phyloP scores from a whole-genome alignment of 768 basidiomycete genomes.

The Lactarius trivialis region DNA sequence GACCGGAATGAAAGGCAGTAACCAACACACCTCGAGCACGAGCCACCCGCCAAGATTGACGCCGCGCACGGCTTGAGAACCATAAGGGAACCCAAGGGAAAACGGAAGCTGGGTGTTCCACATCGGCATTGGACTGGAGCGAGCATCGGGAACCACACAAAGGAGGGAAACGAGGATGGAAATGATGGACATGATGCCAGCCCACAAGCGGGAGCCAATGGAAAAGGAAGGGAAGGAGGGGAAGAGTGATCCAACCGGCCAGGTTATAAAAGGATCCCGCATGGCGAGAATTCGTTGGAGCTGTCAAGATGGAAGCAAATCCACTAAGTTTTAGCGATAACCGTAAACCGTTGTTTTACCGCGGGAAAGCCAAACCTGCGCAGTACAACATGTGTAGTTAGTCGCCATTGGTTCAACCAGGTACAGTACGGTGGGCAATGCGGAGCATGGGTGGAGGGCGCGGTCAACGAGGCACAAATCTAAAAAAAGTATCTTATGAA shows the following conservation, averaged over 20 bases:
- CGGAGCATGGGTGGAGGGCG: not conserved
- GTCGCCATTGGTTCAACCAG: not conserved
- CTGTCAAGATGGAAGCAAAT: not conserved
- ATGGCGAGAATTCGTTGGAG: not conserved
- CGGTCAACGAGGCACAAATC: not conserved
- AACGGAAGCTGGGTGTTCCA: conserved; percentile 25
- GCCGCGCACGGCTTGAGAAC: conserved; percentile 66
- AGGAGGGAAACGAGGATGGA: conserved; percentile 25
- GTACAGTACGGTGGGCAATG: not conserved
- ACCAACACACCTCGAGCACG: conserved; percentile 40
- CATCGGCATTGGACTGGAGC: conserved; percentile 20
- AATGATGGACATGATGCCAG: conserved; percentile 2
- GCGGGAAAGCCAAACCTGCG: not conserved
- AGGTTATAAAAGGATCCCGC: not conserved
- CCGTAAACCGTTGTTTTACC: not conserved
- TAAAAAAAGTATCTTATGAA: not conserved
- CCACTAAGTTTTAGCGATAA: not conserved
- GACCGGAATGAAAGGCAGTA: not conserved
- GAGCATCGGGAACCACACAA: conserved; percentile 30
- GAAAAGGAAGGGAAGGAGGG: conserved; percentile 18
- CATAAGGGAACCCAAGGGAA: conserved; percentile 63
- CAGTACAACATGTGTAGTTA: not conserved
- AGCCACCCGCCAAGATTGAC: conserved; percentile 76
- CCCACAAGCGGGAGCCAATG: conserved; percentile 14
- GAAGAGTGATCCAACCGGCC: not conserved